Base-by-base conservation (phyloP, 2,329 filamentous ascomycete species). In the Sarocladium brachiariae region DNA sequence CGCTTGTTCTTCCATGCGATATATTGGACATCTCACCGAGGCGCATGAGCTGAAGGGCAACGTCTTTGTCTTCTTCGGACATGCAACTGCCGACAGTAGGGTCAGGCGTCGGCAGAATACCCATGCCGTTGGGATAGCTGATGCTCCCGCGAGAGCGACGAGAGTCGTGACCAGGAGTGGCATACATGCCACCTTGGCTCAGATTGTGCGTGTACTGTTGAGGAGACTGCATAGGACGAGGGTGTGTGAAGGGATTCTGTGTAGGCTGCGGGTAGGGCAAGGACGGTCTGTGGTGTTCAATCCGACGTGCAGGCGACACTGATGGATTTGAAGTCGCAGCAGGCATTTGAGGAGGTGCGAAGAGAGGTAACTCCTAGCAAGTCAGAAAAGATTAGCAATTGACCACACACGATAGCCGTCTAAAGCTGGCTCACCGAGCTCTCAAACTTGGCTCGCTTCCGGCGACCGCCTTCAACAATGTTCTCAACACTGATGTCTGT, bases 401-500 rank as follows among this genome's bases (percentile, higher is more conserved):
- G 33, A 14, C 14, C 18, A 49, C 7, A 10, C 10, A 25, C 19
- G 6, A 25, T 25, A 19, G 4, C 19, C 16, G 46, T 35, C 34
- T 52, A 51, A 50, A 52, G 38, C 54, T 50, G 52, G 58, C 92
- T 84, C 86, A 97, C 92, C 70, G 92, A 96, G 74, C 92, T 97
- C 69, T 97, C 92, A 72, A 86, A 86, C 70, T 96, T 96, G 61
- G 92, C 89, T 63, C 90, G 83, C 76, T 97, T 96, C 65, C 93
- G 85, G 68, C 93, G 86, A 58, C 92, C 91, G 63, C 95, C 93
- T 70, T 97, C 92, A 54, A 99, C 87, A 68, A 99, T 97, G 66
- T 99, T 99, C 60, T 96, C 91, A 59, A 96, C 82, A 66, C 92
- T 97, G 63, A 99, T 99, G 60, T 99, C 93, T 14, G 93, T 95